Percentiles rank a stretch among this genome's conserved stretches.
Evolutionary conservation across 768 basidiomycete species (phyloP).

Genomic region (Postia placenta): DNA sequence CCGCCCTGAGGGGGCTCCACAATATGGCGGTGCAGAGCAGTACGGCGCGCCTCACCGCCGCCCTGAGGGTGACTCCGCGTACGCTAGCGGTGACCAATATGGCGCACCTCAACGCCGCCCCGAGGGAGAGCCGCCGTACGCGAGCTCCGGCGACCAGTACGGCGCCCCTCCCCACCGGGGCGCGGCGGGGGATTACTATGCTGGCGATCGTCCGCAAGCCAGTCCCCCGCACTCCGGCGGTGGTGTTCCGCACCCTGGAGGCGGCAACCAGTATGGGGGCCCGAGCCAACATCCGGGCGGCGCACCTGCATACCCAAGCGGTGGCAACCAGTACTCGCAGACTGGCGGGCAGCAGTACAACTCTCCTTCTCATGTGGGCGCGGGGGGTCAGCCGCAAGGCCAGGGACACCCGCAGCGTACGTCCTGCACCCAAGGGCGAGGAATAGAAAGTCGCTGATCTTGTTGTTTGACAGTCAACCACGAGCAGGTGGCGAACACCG

Average conservation of each 20-base stretch:
- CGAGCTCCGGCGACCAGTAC: neutral
- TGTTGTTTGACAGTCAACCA: slow-evolving; percentile 41
- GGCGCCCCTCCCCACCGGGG: neutral
- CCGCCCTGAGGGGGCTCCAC: neutral
- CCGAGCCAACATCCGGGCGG: too few relatives aligned
- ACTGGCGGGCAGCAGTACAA: slow-evolving; percentile 66
- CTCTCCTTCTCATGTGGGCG: slow-evolving; percentile 39
- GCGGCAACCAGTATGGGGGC: too few relatives aligned
- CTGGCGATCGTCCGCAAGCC: neutral
- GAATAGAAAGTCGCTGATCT: neutral
- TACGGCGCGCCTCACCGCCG: neutral
- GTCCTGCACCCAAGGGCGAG: neutral
- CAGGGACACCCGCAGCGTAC: slow-evolving; percentile 17
- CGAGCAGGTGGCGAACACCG: slow-evolving; percentile 52
- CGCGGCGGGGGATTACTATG: neutral
- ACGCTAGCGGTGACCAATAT: neutral
- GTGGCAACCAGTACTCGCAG: slow-evolving; percentile 23
- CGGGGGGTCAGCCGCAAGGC: slow-evolving; percentile 16
- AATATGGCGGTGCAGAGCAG: neutral
- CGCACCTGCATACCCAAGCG: too few relatives aligned
- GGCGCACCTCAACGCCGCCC: neutral
- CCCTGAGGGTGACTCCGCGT: too few relatives aligned
- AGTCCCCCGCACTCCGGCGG: too few relatives aligned
- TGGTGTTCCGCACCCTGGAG: neutral
- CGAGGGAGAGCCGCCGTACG: neutral